These are phyloP conservation scores for Cynanchum wilfordii DNA, from an alignment of 257 asterid species.

Conservation along the genomic window DNA sequence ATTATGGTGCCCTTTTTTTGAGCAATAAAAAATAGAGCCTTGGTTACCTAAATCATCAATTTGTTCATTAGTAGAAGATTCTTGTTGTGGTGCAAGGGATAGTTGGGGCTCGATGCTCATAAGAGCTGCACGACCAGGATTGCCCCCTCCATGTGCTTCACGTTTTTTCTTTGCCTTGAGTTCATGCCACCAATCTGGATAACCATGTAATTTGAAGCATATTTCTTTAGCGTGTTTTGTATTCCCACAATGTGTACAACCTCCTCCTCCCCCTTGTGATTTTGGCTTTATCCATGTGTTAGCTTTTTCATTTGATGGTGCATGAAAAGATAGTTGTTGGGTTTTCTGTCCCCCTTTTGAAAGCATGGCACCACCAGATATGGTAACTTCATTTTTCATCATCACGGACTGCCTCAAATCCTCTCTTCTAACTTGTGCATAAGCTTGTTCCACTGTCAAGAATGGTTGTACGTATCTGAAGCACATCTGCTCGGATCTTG, in stretches of 20 bases:
- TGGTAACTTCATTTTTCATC: background rate
- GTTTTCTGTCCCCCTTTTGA: background rate
- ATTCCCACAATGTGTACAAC: background rate
- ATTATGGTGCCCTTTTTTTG: background rate
- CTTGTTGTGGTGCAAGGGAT: background rate
- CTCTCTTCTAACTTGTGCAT: background rate
- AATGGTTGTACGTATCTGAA: background rate
- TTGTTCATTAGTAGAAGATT: background rate
- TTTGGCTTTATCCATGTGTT: background rate
- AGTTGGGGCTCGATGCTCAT: background rate
- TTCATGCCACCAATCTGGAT: conserved; percentile 14
- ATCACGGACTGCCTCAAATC: background rate
- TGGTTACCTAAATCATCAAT: too few species aligned
- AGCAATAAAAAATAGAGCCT: too few species aligned
- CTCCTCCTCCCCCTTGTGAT: background rate
- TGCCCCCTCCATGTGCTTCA: background rate
- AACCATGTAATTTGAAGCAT: background rate
- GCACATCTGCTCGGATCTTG: background rate
- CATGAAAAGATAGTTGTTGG: background rate
- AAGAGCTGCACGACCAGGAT: too few species aligned
- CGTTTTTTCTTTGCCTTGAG: background rate
- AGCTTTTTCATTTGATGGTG: background rate
- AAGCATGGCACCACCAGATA: background rate
- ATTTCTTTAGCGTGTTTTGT: background rate
- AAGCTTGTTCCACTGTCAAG: background rate